Evolutionary conservation across 441 rosid genomes (phyloP), one percentile per base, ranked within the genome.

Genomic region (Rhodomyrtus psidioides): DNA sequence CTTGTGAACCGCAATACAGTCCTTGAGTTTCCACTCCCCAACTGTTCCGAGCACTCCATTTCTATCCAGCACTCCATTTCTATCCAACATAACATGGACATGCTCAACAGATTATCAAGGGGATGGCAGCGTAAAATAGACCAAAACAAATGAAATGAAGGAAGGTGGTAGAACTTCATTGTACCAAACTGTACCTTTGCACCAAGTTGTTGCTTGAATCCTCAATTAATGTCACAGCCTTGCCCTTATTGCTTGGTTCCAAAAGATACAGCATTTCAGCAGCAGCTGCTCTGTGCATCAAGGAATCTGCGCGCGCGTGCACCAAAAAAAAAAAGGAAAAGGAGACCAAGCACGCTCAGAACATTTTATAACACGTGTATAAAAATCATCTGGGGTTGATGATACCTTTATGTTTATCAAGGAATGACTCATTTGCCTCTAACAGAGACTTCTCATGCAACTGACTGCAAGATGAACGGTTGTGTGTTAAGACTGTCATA

Each of bases 281-380:
- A 84, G 91, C 98, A 59, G 99, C 99, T 81, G 94, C 97, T 90
- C 98, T 98, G 91, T 98, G 99, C 97, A 93, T 93, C 94, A 98
- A 94, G 59, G 98, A 96, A 91, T 90, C 99, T 98, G 94, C 88
- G 34, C 34, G 4, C 34, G 34, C 34, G 34, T 34, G 34, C 34
- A 34, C 34, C 2, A 34, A 34, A 65, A 86, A 4, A 81, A 82
- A 58, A n/a, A 44, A 75, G 65, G 2, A 81, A 81, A 58, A 28
- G 26, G 81, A 56, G 56, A 54, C 51, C 51, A 84, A 81, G 39
- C 76, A 21, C 24, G 83, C 30, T 82, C 84, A 57, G 88, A 0
- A 58, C 53, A 23, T 54, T 82, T 84, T 19, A 39, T 15, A 42
- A 17, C 46, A 46, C 65, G 6, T 54, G 62, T 34, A 76, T 19